phyloP scores from a whole-genome alignment of 108 stramenopile species.

The Thalassiosira profunda region DNA sequence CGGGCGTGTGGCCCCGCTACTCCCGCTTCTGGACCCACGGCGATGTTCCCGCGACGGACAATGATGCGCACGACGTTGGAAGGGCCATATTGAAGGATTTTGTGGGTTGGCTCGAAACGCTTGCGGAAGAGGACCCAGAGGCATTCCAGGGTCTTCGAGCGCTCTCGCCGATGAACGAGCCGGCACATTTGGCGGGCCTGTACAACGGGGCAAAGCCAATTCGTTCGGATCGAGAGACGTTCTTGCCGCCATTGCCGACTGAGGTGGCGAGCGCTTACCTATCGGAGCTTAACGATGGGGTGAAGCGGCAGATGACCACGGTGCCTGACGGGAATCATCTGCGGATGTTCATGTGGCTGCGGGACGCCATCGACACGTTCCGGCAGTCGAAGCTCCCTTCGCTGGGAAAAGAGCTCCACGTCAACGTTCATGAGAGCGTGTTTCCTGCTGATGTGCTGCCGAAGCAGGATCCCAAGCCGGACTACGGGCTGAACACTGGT shows the following conservation, averaged over 20 bases:
- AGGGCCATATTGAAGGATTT: conserved; percentile 52
- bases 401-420: conserved; percentile 63
- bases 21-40: conserved; percentile 76
- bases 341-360: conserved; percentile 72
- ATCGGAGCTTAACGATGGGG: conserved; percentile 36
- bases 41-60: conserved; percentile 50
- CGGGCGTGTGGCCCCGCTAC: conserved; percentile 75
- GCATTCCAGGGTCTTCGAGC: conserved; percentile 71
- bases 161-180: conserved; percentile 84
- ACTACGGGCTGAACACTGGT: conserved; percentile 33
- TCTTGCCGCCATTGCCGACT: conserved; percentile 62
- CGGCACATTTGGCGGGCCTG: conserved; percentile 80
- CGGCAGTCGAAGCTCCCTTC: conserved; percentile 66
- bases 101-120: conserved; percentile 62
- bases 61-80: conserved; percentile 52
- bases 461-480: conserved; percentile 27
- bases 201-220: conserved; percentile 40
- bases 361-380: conserved; percentile 67
- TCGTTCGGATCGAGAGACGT: conserved; percentile 43
- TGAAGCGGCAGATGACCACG: conserved; percentile 9
- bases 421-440: conserved; percentile 77
- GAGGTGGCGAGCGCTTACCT: conserved; percentile 53
- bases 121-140: conserved; percentile 48
- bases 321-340: conserved; percentile 79
- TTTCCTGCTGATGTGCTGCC: conserved; percentile 35